A percentile compares a stretch with the other conserved stretches of the same genome.
phyloP scores from a whole-genome alignment of 352 stramenopile genomes.

The Peronosclerospora sorghi region DNA sequence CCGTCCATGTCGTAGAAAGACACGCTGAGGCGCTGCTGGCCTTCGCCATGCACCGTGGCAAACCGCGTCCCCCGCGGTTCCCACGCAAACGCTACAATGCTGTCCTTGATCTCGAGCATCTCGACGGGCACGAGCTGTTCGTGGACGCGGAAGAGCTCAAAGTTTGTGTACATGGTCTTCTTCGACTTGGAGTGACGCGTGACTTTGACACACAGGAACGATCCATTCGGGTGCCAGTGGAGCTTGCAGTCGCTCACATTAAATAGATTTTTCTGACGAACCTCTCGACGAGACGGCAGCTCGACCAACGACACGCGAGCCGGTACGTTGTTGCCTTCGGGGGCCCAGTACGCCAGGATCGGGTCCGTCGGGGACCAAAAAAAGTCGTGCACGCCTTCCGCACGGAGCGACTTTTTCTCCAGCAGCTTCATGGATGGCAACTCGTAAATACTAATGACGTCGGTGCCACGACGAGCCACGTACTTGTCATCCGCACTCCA shows the following conservation, averaged over 20 bases:
- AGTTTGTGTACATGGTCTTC: constrained; percentile 98
- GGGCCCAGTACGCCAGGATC: constrained; percentile 94
- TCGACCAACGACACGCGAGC: constrained; percentile 96
- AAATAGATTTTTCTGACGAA: constrained; percentile 98
- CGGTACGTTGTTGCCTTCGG: constrained; percentile 89
- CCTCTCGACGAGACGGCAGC: constrained; percentile 88
- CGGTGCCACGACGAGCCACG: constrained; percentile 90
- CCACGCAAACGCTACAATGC: constrained; percentile 93
- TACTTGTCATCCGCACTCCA: constrained; percentile 95
- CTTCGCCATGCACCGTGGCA: constrained; percentile 93
- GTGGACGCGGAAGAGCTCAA: constrained; percentile 96
- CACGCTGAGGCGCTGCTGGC: constrained; percentile 86
- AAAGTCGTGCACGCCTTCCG: constrained; percentile 94
- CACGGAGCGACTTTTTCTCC: constrained; percentile 93
- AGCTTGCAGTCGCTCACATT: constrained; percentile 93
- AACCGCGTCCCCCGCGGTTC: constrained; percentile 95
- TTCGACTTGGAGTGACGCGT: constrained; percentile 88
- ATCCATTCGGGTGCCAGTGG: constrained; percentile 94
- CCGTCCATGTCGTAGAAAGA: constrained; percentile 95
- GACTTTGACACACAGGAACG: constrained; percentile 88
- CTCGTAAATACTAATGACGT: constrained; percentile 91
- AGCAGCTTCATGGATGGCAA: constrained; percentile 94
- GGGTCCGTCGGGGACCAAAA: constrained; percentile 95
- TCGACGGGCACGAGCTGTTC: constrained; percentile 94
- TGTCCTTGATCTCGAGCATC: constrained; percentile 96